Evolutionary conservation across 805 yeast genomes (phyloP), one percentile per base, ranked within the genome.

Genomic region (Kuraishia molischiana): DNA sequence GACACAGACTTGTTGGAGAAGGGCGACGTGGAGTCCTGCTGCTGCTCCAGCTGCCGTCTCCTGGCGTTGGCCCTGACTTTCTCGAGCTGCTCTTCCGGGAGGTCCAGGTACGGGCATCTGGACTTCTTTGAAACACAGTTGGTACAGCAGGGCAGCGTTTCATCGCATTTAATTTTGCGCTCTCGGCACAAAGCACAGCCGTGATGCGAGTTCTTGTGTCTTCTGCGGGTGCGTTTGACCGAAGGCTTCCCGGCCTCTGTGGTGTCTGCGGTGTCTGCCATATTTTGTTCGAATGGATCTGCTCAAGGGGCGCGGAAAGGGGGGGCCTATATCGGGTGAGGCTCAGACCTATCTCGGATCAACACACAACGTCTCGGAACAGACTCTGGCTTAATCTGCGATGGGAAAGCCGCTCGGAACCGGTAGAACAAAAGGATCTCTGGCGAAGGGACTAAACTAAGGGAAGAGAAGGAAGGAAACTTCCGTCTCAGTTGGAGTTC

Each of bases 111-210:
- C 0, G 77, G 71, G 49, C 79, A 74, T 14, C 54, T 53, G 17
- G 68, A 54, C 38, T 67, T 65, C 38, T 65, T 62, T 44, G 71
- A 62, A 24, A 58, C 46, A 50, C 85, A 78, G 47, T 75, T 76
- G 37, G 56, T 54, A 47, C 85, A 78, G 36, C 61, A 58, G 2
- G 83, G 84, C n/a, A 73, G 59, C 22, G 61, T 58, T 52, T 78
- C 85, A 53, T 78, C 82, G 53, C 85, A 77, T 46, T 77, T 78
- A 50, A 77, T 73, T 29, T 81, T 62, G 30, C 84, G 65, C 35
- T 66, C 61, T 48, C 77, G 77, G 54, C 85, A 77, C 17, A 78
- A 75, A 3, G 74, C 76, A 57, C 92, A 82, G n/a, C 92, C 90
- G 37, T 72, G 52, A 49, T 79, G 86, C 5, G 85, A 77, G 58